Conservation (phyloP, 1,284 basidiomycete species). For the Waitea zeae region DNA sequence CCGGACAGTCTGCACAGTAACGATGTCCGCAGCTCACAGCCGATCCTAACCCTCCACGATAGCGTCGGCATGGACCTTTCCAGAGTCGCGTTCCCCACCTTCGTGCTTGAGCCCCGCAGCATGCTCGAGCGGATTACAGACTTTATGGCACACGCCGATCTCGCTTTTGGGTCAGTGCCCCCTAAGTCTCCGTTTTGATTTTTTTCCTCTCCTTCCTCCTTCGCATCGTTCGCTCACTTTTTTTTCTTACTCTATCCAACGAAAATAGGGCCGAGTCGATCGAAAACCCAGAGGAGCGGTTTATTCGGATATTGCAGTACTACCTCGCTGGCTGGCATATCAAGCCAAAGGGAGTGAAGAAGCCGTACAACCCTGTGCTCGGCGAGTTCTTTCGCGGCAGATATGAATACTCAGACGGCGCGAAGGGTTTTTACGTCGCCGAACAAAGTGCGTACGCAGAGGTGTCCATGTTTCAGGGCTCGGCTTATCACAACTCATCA, state of each 20-base stretch:
- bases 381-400: conserved; percentile 97
- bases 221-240: conserved; percentile 9
- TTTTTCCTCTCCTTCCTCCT: conserved; percentile 7
- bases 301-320: conserved; percentile 83
- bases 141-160: conserved; percentile 97
- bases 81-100: conserved; percentile 87
- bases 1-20: conserved; percentile 1
- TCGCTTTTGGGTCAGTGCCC: conserved; percentile 83
- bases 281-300: conserved; percentile 77
- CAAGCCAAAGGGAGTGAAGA: conserved; percentile 99
- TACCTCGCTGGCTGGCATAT: conserved; percentile 99
- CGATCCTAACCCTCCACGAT: not conserved
- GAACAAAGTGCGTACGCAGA: conserved; percentile 84
- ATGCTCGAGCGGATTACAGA: conserved; percentile 96
- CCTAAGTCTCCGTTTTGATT: too few relatives aligned
- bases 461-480: not conserved
- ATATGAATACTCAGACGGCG: conserved; percentile 86
- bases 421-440: conserved; percentile 90
- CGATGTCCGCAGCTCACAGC: not conserved
- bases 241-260: too few relatives aligned
- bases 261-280: conserved; percentile 48
- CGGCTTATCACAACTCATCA: conserved; percentile 1
- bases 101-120: conserved; percentile 85
- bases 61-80: conserved; percentile 93
- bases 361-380: conserved; percentile 92